Evolutionary conservation across 129 eudicot genomes (phyloP).

Genomic region (Flaveria ramosissima): DNA sequence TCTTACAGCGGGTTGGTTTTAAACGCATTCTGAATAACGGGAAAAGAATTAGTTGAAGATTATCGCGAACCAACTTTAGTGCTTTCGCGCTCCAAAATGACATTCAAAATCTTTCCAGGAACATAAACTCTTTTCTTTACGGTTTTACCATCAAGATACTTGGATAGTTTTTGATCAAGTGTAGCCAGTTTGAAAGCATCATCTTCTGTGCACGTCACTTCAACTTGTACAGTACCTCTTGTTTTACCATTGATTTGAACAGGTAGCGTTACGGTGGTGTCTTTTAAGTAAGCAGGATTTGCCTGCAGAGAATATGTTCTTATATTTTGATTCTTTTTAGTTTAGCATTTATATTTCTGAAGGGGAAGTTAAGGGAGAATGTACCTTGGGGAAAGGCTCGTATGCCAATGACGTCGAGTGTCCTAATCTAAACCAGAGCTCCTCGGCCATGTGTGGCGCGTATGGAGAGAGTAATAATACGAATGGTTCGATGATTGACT

Average conservation of each 20-base stretch:
- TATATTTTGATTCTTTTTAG: not conserved
- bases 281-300: constrained; percentile 70
- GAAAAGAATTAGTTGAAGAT: not conserved
- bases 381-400: constrained; percentile 90
- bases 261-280: constrained; percentile 70
- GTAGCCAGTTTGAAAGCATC: constrained; percentile 75
- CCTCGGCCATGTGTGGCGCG: constrained; percentile 98
- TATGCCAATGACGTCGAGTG: constrained; percentile 68
- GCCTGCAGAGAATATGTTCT: constrained; percentile 46
- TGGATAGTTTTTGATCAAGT: constrained; percentile 67
- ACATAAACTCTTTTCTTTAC: constrained; percentile 85
- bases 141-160: constrained; percentile 65
- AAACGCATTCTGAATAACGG: not conserved
- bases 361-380: not conserved
- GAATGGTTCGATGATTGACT: constrained; percentile 60
- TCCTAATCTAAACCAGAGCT: constrained; percentile 94
- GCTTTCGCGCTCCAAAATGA: constrained; percentile 59
- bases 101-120: constrained; percentile 78
- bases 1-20: not conserved
- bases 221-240: constrained; percentile 87
- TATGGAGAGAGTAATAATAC: constrained; percentile 85
- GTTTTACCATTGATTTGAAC: constrained; percentile 98
- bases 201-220: constrained; percentile 77
- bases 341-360: not conserved
- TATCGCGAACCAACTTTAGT: constrained; percentile 53